Conservation (phyloP, 2,329 filamentous ascomycete species). For the Paecilomyces niveus region DNA sequence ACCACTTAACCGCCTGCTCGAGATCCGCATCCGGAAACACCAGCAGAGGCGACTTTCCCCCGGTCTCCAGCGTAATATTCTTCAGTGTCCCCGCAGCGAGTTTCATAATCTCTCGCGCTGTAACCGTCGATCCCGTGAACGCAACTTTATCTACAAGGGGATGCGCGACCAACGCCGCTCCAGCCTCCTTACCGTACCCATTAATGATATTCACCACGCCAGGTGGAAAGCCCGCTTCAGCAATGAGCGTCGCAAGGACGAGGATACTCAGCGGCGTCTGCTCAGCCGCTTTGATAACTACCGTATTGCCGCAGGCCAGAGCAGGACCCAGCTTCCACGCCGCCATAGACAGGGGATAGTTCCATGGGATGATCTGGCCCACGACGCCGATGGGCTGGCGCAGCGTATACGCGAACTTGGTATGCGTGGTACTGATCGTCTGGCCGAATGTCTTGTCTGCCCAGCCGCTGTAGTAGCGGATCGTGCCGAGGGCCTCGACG, state of each 20-base stretch:
- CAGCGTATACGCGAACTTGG: slow-evolving; percentile 77
- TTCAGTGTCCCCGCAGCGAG: slow-evolving; percentile 26
- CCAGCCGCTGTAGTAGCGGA: slow-evolving; percentile 86
- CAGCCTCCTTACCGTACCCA: slow-evolving; percentile 52
- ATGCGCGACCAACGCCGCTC: slow-evolving; percentile 21
- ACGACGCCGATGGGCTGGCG: slow-evolving; percentile 74
- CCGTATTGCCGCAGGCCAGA: slow-evolving; percentile 45
- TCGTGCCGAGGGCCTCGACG: slow-evolving; percentile 10
- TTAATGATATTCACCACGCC: slow-evolving; percentile 68
- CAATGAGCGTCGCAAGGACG: slow-evolving; percentile 56
- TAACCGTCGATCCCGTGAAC: slow-evolving; percentile 25
- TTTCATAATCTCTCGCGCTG: slow-evolving; percentile 25
- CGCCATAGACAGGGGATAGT: slow-evolving; percentile 78
- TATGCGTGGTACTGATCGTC: slow-evolving; percentile 50
- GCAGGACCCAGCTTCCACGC: slow-evolving; percentile 49
- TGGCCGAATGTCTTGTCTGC: slow-evolving; percentile 88
- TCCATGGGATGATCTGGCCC: slow-evolving; percentile 85
- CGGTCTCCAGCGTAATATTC: slow-evolving; percentile 28
- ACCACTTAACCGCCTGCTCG: slow-evolving; percentile 17
- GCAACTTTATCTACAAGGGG: slow-evolving; percentile 26
- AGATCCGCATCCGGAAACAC: slow-evolving; percentile 27
- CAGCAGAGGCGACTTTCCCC: slow-evolving; percentile 30
- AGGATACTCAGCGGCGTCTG: slow-evolving; percentile 48
- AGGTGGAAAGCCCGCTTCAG: slow-evolving; percentile 64
- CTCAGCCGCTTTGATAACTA: slow-evolving; percentile 47